Percentiles rank a stretch among this genome's conserved stretches.
These are phyloP conservation scores for Drechslerella dactyloides DNA, from an alignment of 2,329 filamentous ascomycete genomes.

Conservation along the genomic window DNA sequence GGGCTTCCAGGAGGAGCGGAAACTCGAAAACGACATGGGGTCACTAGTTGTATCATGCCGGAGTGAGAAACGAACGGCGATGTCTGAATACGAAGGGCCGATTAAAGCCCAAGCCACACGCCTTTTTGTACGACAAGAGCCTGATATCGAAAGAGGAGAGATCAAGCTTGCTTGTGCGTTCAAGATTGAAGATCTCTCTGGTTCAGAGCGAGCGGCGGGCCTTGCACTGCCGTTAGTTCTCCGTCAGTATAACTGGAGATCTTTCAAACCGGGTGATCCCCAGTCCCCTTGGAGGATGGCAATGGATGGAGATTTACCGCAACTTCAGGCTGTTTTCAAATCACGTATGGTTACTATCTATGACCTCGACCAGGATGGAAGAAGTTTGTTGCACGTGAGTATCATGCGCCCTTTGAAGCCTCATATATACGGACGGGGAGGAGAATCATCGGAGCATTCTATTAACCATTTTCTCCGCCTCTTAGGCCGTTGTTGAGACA, in stretches of 20 bases:
- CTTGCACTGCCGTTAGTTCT: slow-evolving; percentile 27
- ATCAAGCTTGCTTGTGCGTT: slow-evolving; percentile 1
- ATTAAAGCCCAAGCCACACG: too few species aligned
- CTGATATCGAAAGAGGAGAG: slow-evolving; percentile 6
- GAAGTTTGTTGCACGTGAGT: slow-evolving; percentile 40
- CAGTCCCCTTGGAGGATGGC: background rate
- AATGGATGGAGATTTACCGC: slow-evolving; percentile 4
- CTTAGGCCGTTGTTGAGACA: background rate
- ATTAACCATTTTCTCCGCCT: too few species aligned
- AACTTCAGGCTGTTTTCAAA: slow-evolving; percentile 13
- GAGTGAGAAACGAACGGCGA: too few species aligned
- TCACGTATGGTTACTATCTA: slow-evolving; percentile 19
- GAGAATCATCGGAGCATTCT: too few species aligned
- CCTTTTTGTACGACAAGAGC: too few species aligned
- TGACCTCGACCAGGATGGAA: slow-evolving; percentile 21
- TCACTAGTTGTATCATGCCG: too few species aligned
- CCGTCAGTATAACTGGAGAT: slow-evolving; percentile 25
- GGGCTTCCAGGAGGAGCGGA: background rate
- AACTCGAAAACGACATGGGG: slow-evolving; percentile 4
- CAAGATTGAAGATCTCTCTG: too few species aligned
- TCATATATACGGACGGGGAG: background rate
- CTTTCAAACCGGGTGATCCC: slow-evolving; percentile 3
- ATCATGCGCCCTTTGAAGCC: background rate
- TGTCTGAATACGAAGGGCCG: too few species aligned
- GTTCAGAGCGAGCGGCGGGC: too few species aligned